A percentile compares a stretch with the other conserved stretches of the same genome.
Evolutionary conservation across 208 protist genomes (phyloP).

Genomic region (Kentomonas sorsogonicus): DNA sequence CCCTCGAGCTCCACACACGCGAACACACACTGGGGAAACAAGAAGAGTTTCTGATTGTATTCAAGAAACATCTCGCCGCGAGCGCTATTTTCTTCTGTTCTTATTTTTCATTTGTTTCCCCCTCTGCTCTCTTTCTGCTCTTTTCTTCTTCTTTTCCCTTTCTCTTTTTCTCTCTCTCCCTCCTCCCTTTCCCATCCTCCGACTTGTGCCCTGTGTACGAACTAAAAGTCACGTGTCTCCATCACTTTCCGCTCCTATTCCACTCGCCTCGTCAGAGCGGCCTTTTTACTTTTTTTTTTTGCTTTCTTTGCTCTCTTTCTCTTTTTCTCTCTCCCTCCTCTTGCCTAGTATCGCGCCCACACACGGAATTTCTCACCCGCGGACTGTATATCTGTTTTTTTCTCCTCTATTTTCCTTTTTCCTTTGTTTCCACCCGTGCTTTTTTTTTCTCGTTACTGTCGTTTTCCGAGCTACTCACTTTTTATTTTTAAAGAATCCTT

Average conservation of each 20-base stretch:
- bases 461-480: not conserved
- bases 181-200: constrained; percentile 1
- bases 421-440: too few species aligned
- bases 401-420: constrained; percentile 1
- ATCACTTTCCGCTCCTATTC: too few species aligned
- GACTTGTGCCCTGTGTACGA: not conserved
- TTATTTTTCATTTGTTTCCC: constrained; percentile 3
- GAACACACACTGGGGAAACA: not conserved
- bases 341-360: not conserved
- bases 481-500: constrained; percentile 3
- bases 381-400: not conserved
- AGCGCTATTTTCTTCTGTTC: not conserved
- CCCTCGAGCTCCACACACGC: not conserved
- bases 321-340: constrained; percentile 1
- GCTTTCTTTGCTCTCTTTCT: constrained; percentile 7
- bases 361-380: not conserved
- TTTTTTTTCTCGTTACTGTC: not conserved
- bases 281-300: constrained; percentile 13
- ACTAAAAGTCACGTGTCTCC: not conserved
- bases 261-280: not conserved
- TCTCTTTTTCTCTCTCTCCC: constrained; percentile 7
- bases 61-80: not conserved
- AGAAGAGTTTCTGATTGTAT: not conserved
- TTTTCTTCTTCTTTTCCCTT: constrained; percentile 10
- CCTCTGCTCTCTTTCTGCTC: not conserved